Conservation (phyloP, 2,329 filamentous ascomycete species). For the Ophiosphaerella herpotricha region DNA sequence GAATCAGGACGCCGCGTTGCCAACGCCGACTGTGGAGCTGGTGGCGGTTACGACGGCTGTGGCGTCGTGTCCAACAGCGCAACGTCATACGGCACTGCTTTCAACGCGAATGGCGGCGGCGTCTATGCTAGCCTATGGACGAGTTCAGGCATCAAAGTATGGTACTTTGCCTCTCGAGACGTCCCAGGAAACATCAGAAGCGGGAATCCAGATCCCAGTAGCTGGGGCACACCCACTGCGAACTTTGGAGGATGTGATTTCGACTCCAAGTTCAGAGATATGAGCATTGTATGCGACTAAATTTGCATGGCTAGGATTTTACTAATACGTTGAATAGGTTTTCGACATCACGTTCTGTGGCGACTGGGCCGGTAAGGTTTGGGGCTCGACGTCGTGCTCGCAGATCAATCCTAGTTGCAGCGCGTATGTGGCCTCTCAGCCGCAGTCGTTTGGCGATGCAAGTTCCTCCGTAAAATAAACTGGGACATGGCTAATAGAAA, state of each 20-base stretch:
- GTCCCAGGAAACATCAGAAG: constrained; percentile 50
- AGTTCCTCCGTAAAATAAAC: constrained; percentile 7
- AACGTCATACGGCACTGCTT: constrained; percentile 44
- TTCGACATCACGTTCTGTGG: constrained; percentile 46
- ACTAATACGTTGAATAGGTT: neutral
- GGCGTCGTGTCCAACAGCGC: constrained; percentile 32
- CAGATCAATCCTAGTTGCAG: constrained; percentile 39
- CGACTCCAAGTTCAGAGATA: constrained; percentile 39
- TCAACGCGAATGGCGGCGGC: constrained; percentile 50
- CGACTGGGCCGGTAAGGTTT: constrained; percentile 59
- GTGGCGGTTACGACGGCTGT: constrained; percentile 42
- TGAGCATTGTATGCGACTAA: constrained; percentile 41
- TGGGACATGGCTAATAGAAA: constrained; percentile 8
- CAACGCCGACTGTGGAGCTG: constrained; percentile 43
- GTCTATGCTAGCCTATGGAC: constrained; percentile 52
- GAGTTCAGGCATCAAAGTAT: constrained; percentile 51
- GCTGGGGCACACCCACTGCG: constrained; percentile 50
- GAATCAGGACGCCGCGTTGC: constrained; percentile 35
- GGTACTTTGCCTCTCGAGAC: constrained; percentile 49
- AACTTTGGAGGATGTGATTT: constrained; percentile 46
- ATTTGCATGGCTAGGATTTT: neutral
- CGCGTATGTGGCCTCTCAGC: constrained; percentile 46
- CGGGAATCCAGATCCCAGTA: constrained; percentile 47
- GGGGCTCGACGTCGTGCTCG: constrained; percentile 38
- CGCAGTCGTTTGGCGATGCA: constrained; percentile 43